Conservation (phyloP, 306 rosid genomes). For the Corylus heterophylla region DNA sequence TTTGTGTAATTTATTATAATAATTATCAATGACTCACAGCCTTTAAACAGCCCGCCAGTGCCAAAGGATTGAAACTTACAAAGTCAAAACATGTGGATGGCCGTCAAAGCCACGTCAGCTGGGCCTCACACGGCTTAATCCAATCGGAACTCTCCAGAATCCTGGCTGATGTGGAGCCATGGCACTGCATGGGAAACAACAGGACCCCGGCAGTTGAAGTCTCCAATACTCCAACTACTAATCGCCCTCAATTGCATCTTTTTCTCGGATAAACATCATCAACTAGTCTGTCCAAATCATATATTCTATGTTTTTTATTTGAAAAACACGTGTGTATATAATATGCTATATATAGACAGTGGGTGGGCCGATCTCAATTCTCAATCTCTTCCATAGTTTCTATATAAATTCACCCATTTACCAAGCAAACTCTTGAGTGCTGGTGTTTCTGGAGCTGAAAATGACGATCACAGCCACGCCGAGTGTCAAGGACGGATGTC, state of each 20-base stretch:
- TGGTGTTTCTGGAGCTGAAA: constrained; percentile 4
- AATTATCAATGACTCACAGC: no score
- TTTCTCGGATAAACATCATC: background rate
- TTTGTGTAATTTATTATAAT: no score
- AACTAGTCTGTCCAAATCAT: no score
- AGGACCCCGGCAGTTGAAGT: background rate
- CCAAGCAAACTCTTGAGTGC: background rate
- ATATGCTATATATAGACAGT: no score
- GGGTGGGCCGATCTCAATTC: no score
- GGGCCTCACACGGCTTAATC: background rate
- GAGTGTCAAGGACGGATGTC: constrained; percentile 38
- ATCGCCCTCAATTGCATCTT: background rate
- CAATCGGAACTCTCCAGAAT: background rate
- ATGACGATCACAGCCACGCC: constrained; percentile 61
- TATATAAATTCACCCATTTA: no score
- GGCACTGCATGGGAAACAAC: background rate
- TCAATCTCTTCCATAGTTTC: background rate
- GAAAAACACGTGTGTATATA: no score
- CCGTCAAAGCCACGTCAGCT: background rate
- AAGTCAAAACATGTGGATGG: background rate
- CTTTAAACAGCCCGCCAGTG: no score
- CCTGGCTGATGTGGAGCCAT: no score
- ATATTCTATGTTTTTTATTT: no score
- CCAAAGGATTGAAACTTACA: no score
- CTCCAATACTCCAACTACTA: background rate